Conservation (phyloP, 306 rosid species). For the Vigna trinervia region DNA sequence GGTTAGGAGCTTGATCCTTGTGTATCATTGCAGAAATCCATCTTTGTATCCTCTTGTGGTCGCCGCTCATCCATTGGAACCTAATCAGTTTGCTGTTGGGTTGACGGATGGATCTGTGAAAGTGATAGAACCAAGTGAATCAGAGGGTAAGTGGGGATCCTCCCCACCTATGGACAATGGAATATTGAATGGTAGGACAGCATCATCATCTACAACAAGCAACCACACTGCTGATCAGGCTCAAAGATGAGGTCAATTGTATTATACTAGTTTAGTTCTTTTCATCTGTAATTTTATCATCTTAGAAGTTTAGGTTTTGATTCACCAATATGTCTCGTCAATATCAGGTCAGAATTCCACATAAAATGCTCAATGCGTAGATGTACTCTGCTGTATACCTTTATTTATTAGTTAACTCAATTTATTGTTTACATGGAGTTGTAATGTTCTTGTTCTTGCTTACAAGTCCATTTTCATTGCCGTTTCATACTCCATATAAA, state of each 20-base stretch:
- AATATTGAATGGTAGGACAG: slow-evolving; percentile 60
- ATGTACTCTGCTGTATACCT: slow-evolving; percentile 44
- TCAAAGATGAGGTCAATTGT: slow-evolving; percentile 58
- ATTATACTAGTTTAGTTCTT: slow-evolving; percentile 43
- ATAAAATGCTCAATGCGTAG: slow-evolving; percentile 43
- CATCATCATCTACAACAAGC: slow-evolving; percentile 69
- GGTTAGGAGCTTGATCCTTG: slow-evolving; percentile 28
- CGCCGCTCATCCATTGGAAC: slow-evolving; percentile 79
- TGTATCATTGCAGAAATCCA: slow-evolving; percentile 62
- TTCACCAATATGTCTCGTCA: slow-evolving; percentile 50
- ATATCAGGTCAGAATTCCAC: slow-evolving; percentile 52
- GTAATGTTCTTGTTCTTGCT: slow-evolving; percentile 13
- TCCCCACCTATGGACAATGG: slow-evolving; percentile 69
- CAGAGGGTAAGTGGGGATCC: slow-evolving; percentile 83
- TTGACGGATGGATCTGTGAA: slow-evolving; percentile 79
- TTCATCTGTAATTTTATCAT: slow-evolving; percentile 50
- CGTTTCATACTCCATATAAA: not conserved
- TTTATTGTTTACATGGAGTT: slow-evolving; percentile 44
- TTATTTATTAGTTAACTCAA: slow-evolving; percentile 58
- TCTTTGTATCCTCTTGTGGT: slow-evolving; percentile 67
- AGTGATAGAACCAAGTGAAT: slow-evolving; percentile 78
- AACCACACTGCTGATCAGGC: slow-evolving; percentile 74
- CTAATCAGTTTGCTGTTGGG: slow-evolving; percentile 82
- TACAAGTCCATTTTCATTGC: slow-evolving; percentile 27
- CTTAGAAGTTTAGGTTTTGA: slow-evolving; percentile 48